phyloP scores from a whole-genome alignment of 192 early-diverging fungal genomes.

The Irineochytrium annulatum region DNA sequence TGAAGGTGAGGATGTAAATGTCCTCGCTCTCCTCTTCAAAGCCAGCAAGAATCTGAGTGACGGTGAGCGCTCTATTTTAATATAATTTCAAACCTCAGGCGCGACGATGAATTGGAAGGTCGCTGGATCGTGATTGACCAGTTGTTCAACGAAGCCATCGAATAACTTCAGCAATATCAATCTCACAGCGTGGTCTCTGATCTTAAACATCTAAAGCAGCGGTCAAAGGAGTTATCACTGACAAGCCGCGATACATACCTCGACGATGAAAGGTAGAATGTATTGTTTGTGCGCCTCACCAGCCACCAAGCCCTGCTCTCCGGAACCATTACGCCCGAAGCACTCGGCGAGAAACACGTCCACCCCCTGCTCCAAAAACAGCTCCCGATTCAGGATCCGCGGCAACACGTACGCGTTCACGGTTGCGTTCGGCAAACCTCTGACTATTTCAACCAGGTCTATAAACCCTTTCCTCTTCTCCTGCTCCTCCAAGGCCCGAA shows the following conservation, averaged over 20 bases:
- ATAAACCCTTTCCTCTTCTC: slow-evolving; percentile 27
- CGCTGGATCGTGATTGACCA: slow-evolving; percentile 8
- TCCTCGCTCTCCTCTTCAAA: slow-evolving; percentile 17
- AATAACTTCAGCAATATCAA: slow-evolving; percentile 10
- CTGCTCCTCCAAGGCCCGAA: slow-evolving; percentile 14
- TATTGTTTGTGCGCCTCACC: slow-evolving; percentile 11
- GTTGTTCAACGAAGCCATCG: slow-evolving; percentile 9
- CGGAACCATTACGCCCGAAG: slow-evolving; percentile 8
- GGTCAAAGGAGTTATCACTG: not conserved
- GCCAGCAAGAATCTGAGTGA: slow-evolving; percentile 15
- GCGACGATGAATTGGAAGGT: slow-evolving; percentile 4
- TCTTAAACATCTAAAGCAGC: slow-evolving; percentile 2
- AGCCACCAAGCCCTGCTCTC: slow-evolving; percentile 20
- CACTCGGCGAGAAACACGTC: slow-evolving; percentile 26
- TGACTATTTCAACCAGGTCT: slow-evolving; percentile 20
- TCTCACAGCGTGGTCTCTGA: slow-evolving; percentile 9
- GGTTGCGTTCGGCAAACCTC: slow-evolving; percentile 19
- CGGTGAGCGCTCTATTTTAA: not conserved
- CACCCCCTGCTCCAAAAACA: slow-evolving; percentile 31
- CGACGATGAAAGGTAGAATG: slow-evolving; percentile 33
- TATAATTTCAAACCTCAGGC: slow-evolving; percentile 11
- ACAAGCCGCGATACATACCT: not conserved
- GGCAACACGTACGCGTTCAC: slow-evolving; percentile 35
- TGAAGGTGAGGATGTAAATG: slow-evolving; percentile 13
- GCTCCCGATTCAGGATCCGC: slow-evolving; percentile 18